These are phyloP conservation scores for Mycena crocata DNA, from an alignment of 768 basidiomycete species.

Conservation along the genomic window DNA sequence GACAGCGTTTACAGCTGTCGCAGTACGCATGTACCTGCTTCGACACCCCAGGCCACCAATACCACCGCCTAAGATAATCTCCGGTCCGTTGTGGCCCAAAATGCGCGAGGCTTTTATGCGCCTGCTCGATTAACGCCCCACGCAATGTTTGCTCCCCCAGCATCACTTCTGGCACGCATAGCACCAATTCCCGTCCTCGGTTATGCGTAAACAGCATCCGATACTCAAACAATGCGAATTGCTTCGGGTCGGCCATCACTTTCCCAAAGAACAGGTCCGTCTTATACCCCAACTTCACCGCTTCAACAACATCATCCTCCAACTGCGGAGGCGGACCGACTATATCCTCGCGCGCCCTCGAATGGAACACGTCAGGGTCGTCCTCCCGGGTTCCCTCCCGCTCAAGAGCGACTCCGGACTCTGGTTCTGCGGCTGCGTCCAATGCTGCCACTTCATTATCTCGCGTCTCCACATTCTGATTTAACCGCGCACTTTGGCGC, in stretches of 20 bases:
- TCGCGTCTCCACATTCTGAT: slow-evolving; percentile 23
- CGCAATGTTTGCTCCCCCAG: background rate
- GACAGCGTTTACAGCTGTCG: slow-evolving; percentile 23
- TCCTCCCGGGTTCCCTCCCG: background rate
- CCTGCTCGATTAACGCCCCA: slow-evolving; percentile 32
- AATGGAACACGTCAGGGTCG: background rate
- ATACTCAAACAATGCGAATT: slow-evolving; percentile 19
- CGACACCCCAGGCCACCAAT: slow-evolving; percentile 41
- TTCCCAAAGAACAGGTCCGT: slow-evolving; percentile 22
- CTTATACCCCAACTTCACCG: slow-evolving; percentile 13
- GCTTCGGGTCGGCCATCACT: slow-evolving; percentile 9
- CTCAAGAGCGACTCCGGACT: background rate
- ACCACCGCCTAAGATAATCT: slow-evolving; percentile 46
- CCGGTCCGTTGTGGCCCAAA: slow-evolving; percentile 41
- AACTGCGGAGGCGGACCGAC: background rate
- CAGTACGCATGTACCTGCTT: slow-evolving; percentile 17
- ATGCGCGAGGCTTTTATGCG: slow-evolving; percentile 47
- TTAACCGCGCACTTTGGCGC: slow-evolving; percentile 16
- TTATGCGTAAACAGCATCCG: slow-evolving; percentile 15
- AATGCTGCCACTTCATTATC: slow-evolving; percentile 27
- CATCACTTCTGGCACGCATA: slow-evolving; percentile 37
- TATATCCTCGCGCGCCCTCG: background rate
- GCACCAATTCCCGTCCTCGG: slow-evolving; percentile 8
- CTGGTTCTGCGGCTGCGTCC: slow-evolving; percentile 14
- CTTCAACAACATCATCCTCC: background rate